These are phyloP conservation scores for Inga laurina DNA, from an alignment of 306 rosid species.

Conservation along the genomic window DNA sequence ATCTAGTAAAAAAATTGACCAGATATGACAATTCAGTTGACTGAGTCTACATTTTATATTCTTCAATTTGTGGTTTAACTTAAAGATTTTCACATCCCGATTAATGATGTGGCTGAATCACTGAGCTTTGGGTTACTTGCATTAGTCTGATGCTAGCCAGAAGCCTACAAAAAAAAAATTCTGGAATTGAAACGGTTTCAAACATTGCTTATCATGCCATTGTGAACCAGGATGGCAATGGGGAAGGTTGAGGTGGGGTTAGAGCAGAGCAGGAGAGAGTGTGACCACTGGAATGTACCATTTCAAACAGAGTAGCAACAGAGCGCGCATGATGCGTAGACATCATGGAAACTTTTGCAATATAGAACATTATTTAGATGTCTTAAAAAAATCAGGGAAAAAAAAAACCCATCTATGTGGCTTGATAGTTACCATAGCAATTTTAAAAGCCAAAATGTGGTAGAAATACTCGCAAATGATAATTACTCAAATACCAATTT, in stretches of 20 bases:
- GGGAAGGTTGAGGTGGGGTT: too few relatives aligned
- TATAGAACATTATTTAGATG: too few relatives aligned
- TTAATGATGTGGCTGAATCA: background rate
- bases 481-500: background rate
- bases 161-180: background rate
- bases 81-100: background rate
- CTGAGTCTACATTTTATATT: background rate
- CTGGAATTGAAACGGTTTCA: background rate
- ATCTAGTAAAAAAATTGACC: background rate
- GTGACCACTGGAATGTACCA: background rate
- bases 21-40: background rate
- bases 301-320: too few relatives aligned
- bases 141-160: background rate
- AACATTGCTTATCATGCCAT: background rate
- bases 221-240: background rate
- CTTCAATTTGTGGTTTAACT: background rate
- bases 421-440: too few relatives aligned
- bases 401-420: too few relatives aligned
- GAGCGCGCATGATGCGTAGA: too few relatives aligned
- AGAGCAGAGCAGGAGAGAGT: too few relatives aligned
- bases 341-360: too few relatives aligned
- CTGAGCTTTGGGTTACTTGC: background rate
- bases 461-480: too few relatives aligned
- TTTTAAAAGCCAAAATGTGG: too few relatives aligned
- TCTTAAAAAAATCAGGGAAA: too few relatives aligned